Conservation (phyloP, 2,329 filamentous ascomycete genomes). For the Peltaster fructicola region DNA sequence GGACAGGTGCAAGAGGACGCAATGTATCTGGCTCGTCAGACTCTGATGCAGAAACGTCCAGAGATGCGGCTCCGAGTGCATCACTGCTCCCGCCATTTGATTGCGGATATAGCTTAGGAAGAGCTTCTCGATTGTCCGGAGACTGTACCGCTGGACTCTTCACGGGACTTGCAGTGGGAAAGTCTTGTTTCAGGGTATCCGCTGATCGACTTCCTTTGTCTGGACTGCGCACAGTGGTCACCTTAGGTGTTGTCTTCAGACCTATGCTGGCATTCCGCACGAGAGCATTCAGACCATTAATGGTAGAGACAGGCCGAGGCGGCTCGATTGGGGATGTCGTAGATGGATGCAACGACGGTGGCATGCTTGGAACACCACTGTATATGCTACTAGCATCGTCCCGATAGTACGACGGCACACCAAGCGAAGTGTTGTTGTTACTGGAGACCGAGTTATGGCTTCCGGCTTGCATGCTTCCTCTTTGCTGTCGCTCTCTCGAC, state of each 20-base stretch:
- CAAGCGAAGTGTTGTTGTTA: constrained; percentile 30
- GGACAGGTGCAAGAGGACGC: too few relatives aligned
- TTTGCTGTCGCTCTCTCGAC: constrained; percentile 29
- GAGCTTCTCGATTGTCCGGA: too few relatives aligned
- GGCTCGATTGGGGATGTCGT: constrained; percentile 4
- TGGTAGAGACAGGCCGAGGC: constrained; percentile 2
- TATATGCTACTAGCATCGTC: constrained; percentile 17
- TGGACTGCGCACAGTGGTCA: constrained; percentile 30
- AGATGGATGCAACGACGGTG: constrained; percentile 1
- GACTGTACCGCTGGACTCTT: too few relatives aligned
- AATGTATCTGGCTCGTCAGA: too few relatives aligned
- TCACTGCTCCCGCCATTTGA: too few relatives aligned
- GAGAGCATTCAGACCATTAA: too few relatives aligned
- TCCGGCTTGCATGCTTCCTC: constrained; percentile 10
- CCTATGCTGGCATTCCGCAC: constrained; percentile 32
- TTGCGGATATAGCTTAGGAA: too few relatives aligned
- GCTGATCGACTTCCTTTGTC: too few relatives aligned
- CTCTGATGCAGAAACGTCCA: too few relatives aligned
- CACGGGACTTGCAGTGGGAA: too few relatives aligned
- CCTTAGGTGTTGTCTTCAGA: constrained; percentile 27
- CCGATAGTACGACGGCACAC: constrained; percentile 23
- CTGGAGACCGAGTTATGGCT: constrained; percentile 28
- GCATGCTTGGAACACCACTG: constrained; percentile 8
- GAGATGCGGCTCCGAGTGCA: too few relatives aligned
- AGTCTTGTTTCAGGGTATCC: too few relatives aligned